Conservation (phyloP, 2,329 filamentous ascomycete genomes). For the Capronia epimyces region DNA sequence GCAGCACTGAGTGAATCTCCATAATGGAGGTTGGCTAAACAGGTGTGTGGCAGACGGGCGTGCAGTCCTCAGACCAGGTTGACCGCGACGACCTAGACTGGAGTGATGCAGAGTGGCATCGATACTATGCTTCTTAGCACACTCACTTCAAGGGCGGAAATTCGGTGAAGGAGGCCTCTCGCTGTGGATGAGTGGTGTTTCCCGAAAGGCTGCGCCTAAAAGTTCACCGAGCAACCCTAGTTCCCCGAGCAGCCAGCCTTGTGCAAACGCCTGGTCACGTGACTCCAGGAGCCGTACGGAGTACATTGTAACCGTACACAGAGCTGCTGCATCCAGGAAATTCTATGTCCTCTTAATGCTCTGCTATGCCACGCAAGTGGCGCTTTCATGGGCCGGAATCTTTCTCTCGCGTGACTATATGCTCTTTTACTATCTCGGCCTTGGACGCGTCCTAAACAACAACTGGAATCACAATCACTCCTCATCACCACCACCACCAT, state of each 20-base stretch:
- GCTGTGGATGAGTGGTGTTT: neutral
- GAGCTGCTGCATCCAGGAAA: too few species aligned
- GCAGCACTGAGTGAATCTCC: conserved; percentile 62
- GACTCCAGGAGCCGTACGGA: neutral
- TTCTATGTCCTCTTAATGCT: too few species aligned
- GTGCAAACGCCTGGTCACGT: neutral
- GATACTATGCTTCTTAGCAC: neutral
- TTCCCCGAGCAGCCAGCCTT: neutral
- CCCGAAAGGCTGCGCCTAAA: neutral
- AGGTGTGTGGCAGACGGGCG: too few species aligned
- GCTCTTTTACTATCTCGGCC: too few species aligned
- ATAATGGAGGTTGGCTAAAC: conserved; percentile 35
- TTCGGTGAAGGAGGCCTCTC: neutral
- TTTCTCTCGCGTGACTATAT: too few species aligned
- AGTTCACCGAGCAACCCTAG: neutral
- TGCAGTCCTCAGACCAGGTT: too few species aligned
- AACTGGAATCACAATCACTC: neutral
- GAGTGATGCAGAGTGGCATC: neutral
- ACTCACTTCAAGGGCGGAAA: neutral
- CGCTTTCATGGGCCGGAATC: too few species aligned
- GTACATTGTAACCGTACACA: too few species aligned
- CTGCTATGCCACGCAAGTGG: too few species aligned
- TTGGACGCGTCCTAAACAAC: too few species aligned
- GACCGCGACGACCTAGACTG: too few species aligned
- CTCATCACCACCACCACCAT: conserved; percentile 7